These are phyloP conservation scores for Aspergillus sp. DNA, from an alignment of 2,329 filamentous ascomycete genomes.

Conservation along the genomic window DNA sequence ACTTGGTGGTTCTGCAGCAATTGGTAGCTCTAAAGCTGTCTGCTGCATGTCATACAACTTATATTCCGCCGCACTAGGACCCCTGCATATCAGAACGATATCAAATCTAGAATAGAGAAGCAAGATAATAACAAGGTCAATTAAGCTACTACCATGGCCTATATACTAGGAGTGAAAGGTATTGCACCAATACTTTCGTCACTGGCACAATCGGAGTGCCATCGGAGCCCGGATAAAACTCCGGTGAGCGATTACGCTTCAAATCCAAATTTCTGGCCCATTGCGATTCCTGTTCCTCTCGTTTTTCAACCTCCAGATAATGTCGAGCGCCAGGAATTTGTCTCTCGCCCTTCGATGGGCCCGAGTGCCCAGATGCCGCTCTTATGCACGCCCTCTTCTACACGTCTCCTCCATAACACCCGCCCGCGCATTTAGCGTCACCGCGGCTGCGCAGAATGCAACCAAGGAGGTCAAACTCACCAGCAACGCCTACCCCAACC, in stretches of 20 bases:
- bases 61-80: too few species aligned
- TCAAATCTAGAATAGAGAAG: too few species aligned
- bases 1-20: too few species aligned
- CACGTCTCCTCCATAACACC: conserved; percentile 12
- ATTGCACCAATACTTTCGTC: too few species aligned
- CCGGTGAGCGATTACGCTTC: not conserved
- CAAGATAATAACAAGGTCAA: too few species aligned
- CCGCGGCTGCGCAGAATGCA: conserved; percentile 18
- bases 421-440: conserved; percentile 25
- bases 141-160: too few species aligned
- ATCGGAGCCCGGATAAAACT: not conserved
- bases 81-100: too few species aligned
- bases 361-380: conserved; percentile 23
- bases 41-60: too few species aligned
- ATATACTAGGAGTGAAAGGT: too few species aligned
- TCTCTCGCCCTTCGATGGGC: conserved; percentile 27
- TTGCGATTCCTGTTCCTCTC: conserved; percentile 1
- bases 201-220: too few species aligned
- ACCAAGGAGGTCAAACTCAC: conserved; percentile 61
- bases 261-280: conserved; percentile 12
- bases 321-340: conserved; percentile 26
- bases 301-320: conserved; percentile 11
- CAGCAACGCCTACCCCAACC: conserved; percentile 68
- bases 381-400: conserved; percentile 17
- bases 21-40: too few species aligned